Conservation (phyloP, 331 rosid species). For the Saraca asoca region DNA sequence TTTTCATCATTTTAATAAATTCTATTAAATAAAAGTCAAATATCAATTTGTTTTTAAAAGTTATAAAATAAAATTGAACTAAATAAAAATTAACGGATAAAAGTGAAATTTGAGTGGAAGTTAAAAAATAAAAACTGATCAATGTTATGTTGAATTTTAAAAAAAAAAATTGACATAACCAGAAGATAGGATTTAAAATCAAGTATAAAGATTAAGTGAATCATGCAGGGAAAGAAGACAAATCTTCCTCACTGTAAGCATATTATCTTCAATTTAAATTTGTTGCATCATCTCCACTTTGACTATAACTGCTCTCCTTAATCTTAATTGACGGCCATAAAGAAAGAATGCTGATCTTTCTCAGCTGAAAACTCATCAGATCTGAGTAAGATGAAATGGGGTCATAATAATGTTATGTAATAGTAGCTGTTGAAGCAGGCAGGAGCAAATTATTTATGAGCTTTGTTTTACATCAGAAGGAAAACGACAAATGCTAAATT, state of each 20-base stretch:
- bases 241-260: not conserved
- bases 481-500: slow-evolving; percentile 20
- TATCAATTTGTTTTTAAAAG: too few relatives aligned
- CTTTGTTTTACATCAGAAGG: slow-evolving; percentile 15
- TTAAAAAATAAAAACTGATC: too few relatives aligned
- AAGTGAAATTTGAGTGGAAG: too few relatives aligned
- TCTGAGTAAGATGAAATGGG: not conserved
- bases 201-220: not conserved
- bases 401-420: too few relatives aligned
- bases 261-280: slow-evolving; percentile 23
- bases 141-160: not conserved
- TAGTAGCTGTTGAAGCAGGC: too few relatives aligned
- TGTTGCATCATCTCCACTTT: slow-evolving; percentile 22
- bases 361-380: not conserved
- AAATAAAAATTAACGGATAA: too few relatives aligned
- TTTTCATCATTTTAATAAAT: too few relatives aligned
- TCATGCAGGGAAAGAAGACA: slow-evolving; percentile 19
- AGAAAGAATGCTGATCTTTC: not conserved
- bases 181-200: not conserved
- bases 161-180: not conserved
- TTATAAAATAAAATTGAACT: too few relatives aligned
- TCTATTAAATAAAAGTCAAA: too few relatives aligned
- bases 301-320: not conserved
- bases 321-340: not conserved
- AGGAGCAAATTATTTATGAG: slow-evolving; percentile 8